Conservation (phyloP, 768 basidiomycete genomes). For the Boletus tomentosulus region DNA sequence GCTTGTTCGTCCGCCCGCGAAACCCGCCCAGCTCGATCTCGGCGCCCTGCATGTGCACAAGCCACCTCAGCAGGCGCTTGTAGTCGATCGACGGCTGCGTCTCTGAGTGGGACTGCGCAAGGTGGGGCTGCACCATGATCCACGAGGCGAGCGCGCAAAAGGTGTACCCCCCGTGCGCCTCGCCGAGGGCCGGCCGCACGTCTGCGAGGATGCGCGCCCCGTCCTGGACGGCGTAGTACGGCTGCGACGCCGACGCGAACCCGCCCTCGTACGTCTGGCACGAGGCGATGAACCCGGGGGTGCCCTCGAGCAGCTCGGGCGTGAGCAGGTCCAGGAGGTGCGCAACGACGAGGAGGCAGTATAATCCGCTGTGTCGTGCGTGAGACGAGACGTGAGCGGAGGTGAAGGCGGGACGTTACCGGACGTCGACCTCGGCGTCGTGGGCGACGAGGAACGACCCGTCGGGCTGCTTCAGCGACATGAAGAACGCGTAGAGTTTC, state of each 20-base stretch:
- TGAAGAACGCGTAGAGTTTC: conserved; percentile 83
- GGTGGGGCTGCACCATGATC: conserved; percentile 66
- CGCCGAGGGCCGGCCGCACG: conserved; percentile 78
- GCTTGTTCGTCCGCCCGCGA: conserved; percentile 89
- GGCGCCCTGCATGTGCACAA: conserved; percentile 78
- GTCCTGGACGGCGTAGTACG: conserved; percentile 44
- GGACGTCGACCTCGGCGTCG: conserved; percentile 90
- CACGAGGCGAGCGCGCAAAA: conserved; percentile 89
- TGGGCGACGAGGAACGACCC: conserved; percentile 89
- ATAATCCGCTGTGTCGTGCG: conserved; percentile 65
- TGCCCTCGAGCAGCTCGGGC: conserved; percentile 76
- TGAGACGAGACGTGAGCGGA: not conserved
- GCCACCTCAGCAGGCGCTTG: conserved; percentile 68
- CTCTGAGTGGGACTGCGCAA: conserved; percentile 11
- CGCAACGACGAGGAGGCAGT: conserved; percentile 84
- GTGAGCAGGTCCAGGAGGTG: conserved; percentile 83
- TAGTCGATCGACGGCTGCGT: conserved; percentile 48
- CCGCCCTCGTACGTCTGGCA: conserved; percentile 99
- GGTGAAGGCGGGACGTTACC: conserved; percentile 42
- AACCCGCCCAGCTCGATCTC: conserved; percentile 89
- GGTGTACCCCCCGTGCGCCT: conserved; percentile 97
- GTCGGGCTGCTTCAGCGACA: conserved; percentile 88
- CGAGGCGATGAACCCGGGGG: conserved; percentile 74
- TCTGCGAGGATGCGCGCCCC: conserved; percentile 31
- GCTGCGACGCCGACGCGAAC: conserved; percentile 76